Evolutionary conservation across 192 early-diverging fungal genomes (phyloP).

Genomic region (Spizellomyces sp.): DNA sequence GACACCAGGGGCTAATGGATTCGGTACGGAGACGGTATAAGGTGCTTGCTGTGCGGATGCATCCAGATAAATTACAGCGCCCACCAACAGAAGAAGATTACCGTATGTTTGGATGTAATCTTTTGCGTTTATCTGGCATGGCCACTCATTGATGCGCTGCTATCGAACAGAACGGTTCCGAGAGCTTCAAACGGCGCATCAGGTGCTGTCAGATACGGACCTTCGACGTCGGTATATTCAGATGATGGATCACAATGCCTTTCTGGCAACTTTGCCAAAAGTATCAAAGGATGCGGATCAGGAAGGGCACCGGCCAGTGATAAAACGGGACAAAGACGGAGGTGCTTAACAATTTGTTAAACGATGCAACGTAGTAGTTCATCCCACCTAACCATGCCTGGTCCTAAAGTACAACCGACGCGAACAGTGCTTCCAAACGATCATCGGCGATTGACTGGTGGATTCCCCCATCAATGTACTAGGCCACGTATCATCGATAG

Average conservation of each 20-base stretch:
- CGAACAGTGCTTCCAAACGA: constrained; percentile 27
- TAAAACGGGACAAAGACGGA: constrained; percentile 20
- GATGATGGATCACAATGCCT: constrained; percentile 34
- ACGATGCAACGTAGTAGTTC: too few relatives aligned
- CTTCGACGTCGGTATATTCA: constrained; percentile 35
- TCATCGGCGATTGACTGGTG: constrained; percentile 32
- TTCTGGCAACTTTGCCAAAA: constrained; percentile 33
- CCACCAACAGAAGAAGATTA: constrained; percentile 35
- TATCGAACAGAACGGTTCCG: constrained; percentile 17
- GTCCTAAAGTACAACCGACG: constrained; percentile 3
- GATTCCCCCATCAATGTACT: constrained; percentile 34
- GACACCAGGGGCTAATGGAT: constrained; percentile 26
- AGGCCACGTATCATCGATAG: constrained; percentile 24
- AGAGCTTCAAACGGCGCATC: constrained; percentile 35
- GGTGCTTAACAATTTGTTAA: too few relatives aligned
- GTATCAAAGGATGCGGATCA: constrained; percentile 27
- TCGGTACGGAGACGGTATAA: constrained; percentile 28
- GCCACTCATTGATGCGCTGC: background rate
- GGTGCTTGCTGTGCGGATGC: constrained; percentile 21
- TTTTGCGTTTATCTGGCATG: background rate
- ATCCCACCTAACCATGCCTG: too few relatives aligned
- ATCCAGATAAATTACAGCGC: constrained; percentile 29
- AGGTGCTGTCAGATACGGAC: constrained; percentile 31
- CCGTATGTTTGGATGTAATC: background rate
- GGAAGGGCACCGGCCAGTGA: constrained; percentile 27